Evolutionary conservation across 2,329 filamentous ascomycete genomes (phyloP).

Genomic region (Neobulgaria alba): DNA sequence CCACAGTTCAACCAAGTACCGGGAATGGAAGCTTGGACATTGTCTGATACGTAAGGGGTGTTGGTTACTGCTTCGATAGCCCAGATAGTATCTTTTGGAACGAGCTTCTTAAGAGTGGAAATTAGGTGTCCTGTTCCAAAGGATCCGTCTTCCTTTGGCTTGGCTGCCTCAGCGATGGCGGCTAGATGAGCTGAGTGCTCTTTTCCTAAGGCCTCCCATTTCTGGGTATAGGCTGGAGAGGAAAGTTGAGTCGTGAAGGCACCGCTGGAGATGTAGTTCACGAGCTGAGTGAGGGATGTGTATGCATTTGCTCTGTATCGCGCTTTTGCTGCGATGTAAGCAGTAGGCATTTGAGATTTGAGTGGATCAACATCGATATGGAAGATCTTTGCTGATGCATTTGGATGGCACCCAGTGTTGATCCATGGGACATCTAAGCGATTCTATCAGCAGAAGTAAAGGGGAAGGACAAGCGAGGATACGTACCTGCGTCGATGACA

Average conservation of each 20-base stretch:
- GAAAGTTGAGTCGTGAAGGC: constrained; percentile 35
- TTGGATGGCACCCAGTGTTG: constrained; percentile 58
- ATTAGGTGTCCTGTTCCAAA: constrained; percentile 41
- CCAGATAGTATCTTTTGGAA: constrained; percentile 61
- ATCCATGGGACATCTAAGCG: constrained; percentile 80
- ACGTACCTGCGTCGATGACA: constrained; percentile 60
- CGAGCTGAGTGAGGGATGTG: constrained; percentile 61
- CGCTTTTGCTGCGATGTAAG: constrained; percentile 58
- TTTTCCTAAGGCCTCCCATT: constrained; percentile 46
- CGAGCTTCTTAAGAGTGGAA: constrained; percentile 42
- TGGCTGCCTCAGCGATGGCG: constrained; percentile 46
- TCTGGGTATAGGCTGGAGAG: constrained; percentile 30
- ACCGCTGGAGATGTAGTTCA: constrained; percentile 45
- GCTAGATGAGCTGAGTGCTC: constrained; percentile 51
- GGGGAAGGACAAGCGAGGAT: not conserved
- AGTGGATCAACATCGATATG: constrained; percentile 59
- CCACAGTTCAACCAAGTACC: constrained; percentile 77
- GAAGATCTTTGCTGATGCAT: constrained; percentile 44
- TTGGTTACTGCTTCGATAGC: constrained; percentile 73
- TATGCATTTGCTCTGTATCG: constrained; percentile 60
- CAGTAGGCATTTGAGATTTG: constrained; percentile 61
- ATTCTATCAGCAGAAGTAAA: not conserved
- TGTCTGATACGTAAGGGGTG: constrained; percentile 57
- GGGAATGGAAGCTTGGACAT: constrained; percentile 57
- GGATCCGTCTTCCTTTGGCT: constrained; percentile 52